Evolutionary conservation across 2,329 filamentous ascomycete species (phyloP).

Genomic region (Emmonsiellopsis sp.): DNA sequence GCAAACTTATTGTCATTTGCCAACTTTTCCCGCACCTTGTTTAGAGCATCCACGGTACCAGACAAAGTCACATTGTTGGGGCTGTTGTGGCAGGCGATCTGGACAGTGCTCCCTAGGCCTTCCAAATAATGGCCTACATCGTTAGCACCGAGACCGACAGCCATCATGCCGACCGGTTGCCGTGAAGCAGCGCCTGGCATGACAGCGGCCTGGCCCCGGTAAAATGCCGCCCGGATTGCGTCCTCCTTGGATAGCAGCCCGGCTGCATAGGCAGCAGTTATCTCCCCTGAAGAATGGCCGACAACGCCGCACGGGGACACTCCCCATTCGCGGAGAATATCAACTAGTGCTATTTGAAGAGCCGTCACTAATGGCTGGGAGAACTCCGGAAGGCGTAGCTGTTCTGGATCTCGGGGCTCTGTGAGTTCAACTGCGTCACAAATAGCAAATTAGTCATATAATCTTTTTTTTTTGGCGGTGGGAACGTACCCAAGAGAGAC

Average conservation of each 20-base stretch:
- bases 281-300: slow-evolving; percentile 9
- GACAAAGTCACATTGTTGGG: slow-evolving; percentile 4
- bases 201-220: slow-evolving; percentile 3
- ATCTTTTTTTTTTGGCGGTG: neutral
- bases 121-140: neutral
- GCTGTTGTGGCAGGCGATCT: slow-evolving; percentile 4
- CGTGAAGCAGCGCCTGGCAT: neutral
- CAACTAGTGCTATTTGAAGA: slow-evolving; percentile 6
- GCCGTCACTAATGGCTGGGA: slow-evolving; percentile 9
- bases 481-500: neutral
- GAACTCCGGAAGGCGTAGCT: neutral
- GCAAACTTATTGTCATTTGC: slow-evolving; percentile 4
- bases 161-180: neutral
- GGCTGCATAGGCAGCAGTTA: slow-evolving; percentile 4
- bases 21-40: slow-evolving; percentile 5
- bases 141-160: neutral
- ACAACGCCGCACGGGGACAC: slow-evolving; percentile 2
- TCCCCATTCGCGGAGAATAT: slow-evolving; percentile 3
- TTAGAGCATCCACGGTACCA: neutral
- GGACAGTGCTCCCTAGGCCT: slow-evolving; percentile 4
- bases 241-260: neutral
- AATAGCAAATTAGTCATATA: neutral
- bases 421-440: slow-evolving; percentile 4
- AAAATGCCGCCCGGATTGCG: slow-evolving; percentile 6
- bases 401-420: slow-evolving; percentile 11